Evolutionary conservation across 768 basidiomycete species (phyloP).

Genomic region (Termitomyces sp.): DNA sequence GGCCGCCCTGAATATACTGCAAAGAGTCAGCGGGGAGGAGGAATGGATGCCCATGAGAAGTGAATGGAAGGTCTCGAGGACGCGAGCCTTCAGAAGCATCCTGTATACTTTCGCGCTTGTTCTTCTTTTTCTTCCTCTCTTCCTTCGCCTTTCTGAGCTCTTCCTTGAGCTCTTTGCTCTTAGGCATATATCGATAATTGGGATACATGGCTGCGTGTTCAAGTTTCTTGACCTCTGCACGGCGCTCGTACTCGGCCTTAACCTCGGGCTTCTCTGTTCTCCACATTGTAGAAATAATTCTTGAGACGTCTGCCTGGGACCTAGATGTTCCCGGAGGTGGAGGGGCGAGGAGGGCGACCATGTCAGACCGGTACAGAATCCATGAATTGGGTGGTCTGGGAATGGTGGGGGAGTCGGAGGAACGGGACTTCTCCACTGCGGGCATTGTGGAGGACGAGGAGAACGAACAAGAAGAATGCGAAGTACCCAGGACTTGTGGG

Average conservation of each 20-base stretch:
- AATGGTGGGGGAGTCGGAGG: constrained; percentile 22
- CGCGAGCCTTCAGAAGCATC: background rate
- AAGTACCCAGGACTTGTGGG: constrained; percentile 16
- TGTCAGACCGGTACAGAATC: constrained; percentile 74
- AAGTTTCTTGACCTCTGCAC: constrained; percentile 46
- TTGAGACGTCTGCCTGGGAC: constrained; percentile 63
- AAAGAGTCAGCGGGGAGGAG: constrained; percentile 18
- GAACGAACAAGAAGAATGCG: background rate
- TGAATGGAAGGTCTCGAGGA: constrained; percentile 6
- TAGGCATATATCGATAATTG: constrained; percentile 50
- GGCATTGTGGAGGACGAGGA: constrained; percentile 6
- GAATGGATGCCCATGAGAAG: constrained; percentile 13
- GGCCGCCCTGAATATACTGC: constrained; percentile 31
- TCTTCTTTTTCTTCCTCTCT: constrained; percentile 14
- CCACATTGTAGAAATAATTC: constrained; percentile 61
- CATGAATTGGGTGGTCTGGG: constrained; percentile 79
- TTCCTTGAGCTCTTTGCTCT: constrained; percentile 41
- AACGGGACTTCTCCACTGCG: constrained; percentile 2
- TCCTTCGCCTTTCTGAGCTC: constrained; percentile 36
- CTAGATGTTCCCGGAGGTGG: constrained; percentile 24
- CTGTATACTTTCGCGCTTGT: background rate
- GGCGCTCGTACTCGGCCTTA: constrained; percentile 44
- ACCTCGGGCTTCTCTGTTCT: constrained; percentile 42
- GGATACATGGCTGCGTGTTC: constrained; percentile 49
- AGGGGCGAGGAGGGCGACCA: constrained; percentile 37